Evolutionary conservation across 2,329 filamentous ascomycete genomes (phyloP), one percentile per base, ranked within the genome.

Genomic region (Cercospora sp.): DNA sequence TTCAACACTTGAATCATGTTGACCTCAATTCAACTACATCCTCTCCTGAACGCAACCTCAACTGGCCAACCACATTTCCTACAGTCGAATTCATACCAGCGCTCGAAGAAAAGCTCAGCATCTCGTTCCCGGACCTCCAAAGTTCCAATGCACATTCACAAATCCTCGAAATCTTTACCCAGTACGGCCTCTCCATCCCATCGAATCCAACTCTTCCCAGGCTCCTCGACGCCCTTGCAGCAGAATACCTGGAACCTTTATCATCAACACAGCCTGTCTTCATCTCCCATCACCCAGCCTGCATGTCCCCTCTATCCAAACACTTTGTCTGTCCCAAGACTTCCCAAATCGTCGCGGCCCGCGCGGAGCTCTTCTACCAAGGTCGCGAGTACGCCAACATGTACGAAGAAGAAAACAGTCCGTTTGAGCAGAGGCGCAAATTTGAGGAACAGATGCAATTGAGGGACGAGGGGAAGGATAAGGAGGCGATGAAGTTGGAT

Each of bases 381-480:
- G 89, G 90, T 49, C 88, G 88, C 65, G 95, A 99, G 78, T 85
- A 97, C 34, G 92, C 94, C 69, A 99, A 99, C 80, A 96, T 94
- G 83, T 99, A 99, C 79, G 95, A 99, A 79, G 95, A 99, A 81
- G 95, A 99, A 79, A 99, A 99, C 79, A 91, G 92, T 62, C 95
- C 95, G 0, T 89, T 91, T 64, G 91, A 90, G 74, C 95, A 99
- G 81, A 86, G 91, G 57, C 85, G 87, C 65, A 99, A 99, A 80
- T 93, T 99, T 71, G 80, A 88, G 58, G 85, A 86, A 70, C 88
- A 90, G 75, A 68, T 80, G 6, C 74, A 77, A 18, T 77, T 76
- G 12, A 73, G 78, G 6, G 80, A 79, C 21, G 76, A 75, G 5
- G 81, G 81, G 66, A 82, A 80, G 1, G 83, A 84, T 82, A 16